Evolutionary conservation across 2,329 filamentous ascomycete genomes (phyloP), one percentile per base, ranked within the genome.

Genomic region (Cordyceps cateniannulata): DNA sequence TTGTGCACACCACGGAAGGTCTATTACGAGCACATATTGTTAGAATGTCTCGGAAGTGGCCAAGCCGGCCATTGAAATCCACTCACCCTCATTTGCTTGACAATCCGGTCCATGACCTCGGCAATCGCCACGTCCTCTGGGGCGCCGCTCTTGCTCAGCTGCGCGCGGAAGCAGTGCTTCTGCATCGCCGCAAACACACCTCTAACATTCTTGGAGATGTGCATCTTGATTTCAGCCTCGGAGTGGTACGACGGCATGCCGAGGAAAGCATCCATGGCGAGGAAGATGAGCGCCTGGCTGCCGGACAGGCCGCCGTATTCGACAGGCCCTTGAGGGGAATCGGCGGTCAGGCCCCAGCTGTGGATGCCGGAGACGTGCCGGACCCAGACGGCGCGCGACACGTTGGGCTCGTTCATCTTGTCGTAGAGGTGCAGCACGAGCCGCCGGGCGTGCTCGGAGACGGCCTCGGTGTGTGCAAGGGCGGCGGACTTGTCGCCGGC

Each of bases 1-100:
- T 58, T 58, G 55, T 58, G 55, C 6, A 58, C 55, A 18, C 55
- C 55, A 5, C 55, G 45, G 22, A 58, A 58, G 8, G 45, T 58
- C 55, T 58, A 18, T 20, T 22, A n/a, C 5, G 16, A 16, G 1
- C 14, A n/a, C 3, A 29, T 10, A 54, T 24, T 24, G 24, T 27
- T 20, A 45, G 27, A 25, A 5, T 25, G 1, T 25, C 16, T n/a
- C 0, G 1, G 8, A 12, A 25, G 14, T n/a, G n/a, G n/a, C n/a
- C n/a, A n/a, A n/a, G n/a, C n/a, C n/a, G n/a, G n/a, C n/a, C n/a
- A n/a, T n/a, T n/a, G 2, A 10, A 12, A 12, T 5, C 3, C n/a
- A 45, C 29, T 38, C 18, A 49, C 54, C n/a, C 54, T 49, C 54
- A 57, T 57, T 40, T 57, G 54, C 20, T 57, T 57, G 29, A 57